Evolutionary conservation across 2,329 filamentous ascomycete genomes (phyloP), one percentile per base, ranked within the genome.

Genomic region (Arthroderma uncinatum): DNA sequence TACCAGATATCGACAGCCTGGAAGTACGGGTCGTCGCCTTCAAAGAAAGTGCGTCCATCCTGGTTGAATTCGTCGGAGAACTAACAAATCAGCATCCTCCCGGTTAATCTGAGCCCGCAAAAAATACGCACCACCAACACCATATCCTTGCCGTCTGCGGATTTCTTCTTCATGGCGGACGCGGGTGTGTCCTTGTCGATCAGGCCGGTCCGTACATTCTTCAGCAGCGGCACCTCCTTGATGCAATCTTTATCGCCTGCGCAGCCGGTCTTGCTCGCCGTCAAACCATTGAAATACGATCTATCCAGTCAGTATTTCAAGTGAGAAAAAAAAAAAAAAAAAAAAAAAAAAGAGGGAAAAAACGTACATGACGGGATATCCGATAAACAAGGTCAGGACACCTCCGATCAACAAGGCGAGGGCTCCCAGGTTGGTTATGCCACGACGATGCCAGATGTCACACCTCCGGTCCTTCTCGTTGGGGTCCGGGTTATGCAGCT

Each of bases 21-120:
- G 64, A 83, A 86, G 65, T 78, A 88, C 0, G 85, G 78, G 66
- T 88, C 85, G 64, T 88, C 85, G 4, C 80, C 82, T 40, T 83
- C 79, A 66, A 86, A 88, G 64, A 88, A 88, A 2, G 83, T 85
- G 53, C 85, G 78, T 16, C 83, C 84, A 53, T 80, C 76, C 1
- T 70, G 78, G 61, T 86, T 86, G 69, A 88, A 88, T 65, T 88
- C 85, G 65, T 88, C 85, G 2, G 84, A 87, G 65, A 85, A 86
- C 75, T 81, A 60, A 30, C 48, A 28, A 23, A 33, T 39, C 12
- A 53, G 50, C 16, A 53, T 9, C 21, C 23, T n/a, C 4, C 10
- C 8, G 21, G 23, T 36, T 54, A 37, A 19, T 39, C 33, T 39
- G 37, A n/a, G 25, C n/a, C n/a, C n/a, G n/a, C 12, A 14, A 23